Percentiles rank a stretch among this genome's conserved stretches.
phyloP scores from a whole-genome alignment of 129 eudicot species.

The Escallonia rubra region DNA sequence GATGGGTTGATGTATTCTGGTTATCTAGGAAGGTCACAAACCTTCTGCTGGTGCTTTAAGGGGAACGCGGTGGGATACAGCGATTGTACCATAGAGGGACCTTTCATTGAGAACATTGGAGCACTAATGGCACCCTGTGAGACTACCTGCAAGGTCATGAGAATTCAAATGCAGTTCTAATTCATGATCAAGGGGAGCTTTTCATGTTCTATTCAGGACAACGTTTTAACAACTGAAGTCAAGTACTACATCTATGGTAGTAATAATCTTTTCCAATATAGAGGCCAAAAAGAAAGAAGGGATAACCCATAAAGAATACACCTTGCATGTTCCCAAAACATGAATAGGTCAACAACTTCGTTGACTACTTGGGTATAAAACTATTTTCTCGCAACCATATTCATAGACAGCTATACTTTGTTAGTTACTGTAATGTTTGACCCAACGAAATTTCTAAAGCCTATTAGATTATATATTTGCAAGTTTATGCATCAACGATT shows the following conservation, averaged over 20 bases:
- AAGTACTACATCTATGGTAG: no score
- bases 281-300: neutral
- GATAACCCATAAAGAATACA: neutral
- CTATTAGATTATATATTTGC: no score
- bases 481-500: no score
- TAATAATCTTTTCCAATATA: neutral
- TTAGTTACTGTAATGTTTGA: no score
- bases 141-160: constrained; percentile 53
- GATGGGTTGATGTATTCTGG: neutral
- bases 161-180: neutral
- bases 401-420: no score
- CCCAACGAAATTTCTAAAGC: no score
- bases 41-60: constrained; percentile 95
- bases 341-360: no score
- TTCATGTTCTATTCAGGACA: no score
- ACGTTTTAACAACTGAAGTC: no score
- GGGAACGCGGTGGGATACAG: constrained; percentile 90
- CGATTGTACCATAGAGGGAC: constrained; percentile 92
- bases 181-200: neutral
- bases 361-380: no score
- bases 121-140: constrained; percentile 98
- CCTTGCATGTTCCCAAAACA: no score
- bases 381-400: no score
- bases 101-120: constrained; percentile 89
- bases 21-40: constrained; percentile 11